Conservation (phyloP, 2,329 filamentous ascomycete species). For the Elsinoe fawcettii region DNA sequence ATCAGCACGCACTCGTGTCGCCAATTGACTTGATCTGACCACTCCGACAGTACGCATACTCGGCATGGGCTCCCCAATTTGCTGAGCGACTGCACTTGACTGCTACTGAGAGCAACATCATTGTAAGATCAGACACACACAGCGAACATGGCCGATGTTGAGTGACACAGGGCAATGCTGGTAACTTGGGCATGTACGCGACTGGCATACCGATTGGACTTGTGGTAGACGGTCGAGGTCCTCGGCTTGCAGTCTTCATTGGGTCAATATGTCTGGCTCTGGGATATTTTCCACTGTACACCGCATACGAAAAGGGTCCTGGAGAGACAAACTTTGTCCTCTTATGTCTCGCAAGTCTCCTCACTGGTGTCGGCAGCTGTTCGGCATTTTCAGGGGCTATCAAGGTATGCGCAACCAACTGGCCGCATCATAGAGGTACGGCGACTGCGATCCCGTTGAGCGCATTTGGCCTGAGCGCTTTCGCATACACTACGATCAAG, state of each 20-base stretch:
- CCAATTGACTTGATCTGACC: constrained; percentile 16
- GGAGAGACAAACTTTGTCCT: constrained; percentile 48
- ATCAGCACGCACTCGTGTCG: constrained; percentile 16
- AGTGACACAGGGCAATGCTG: constrained; percentile 49
- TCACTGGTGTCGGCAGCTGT: constrained; percentile 83
- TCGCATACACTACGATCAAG: constrained; percentile 84
- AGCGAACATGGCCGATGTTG: constrained; percentile 21
- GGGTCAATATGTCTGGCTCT: constrained; percentile 64
- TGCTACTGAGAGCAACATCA: constrained; percentile 86
- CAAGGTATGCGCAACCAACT: constrained; percentile 80
- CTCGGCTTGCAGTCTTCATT: constrained; percentile 66
- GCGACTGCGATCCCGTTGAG: constrained; percentile 90
- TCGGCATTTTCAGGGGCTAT: constrained; percentile 83
- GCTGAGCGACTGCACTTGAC: constrained; percentile 77
- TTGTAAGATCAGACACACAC: constrained; percentile 48
- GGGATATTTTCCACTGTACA: constrained; percentile 81
- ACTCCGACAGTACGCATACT: constrained; percentile 77
- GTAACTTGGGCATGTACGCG: constrained; percentile 90
- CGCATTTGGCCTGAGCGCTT: constrained; percentile 88
- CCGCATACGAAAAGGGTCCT: constrained; percentile 63
- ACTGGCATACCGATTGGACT: constrained; percentile 83
- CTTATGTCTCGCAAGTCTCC: constrained; percentile 75
- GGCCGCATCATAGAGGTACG: constrained; percentile 82
- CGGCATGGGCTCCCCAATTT: constrained; percentile 94
- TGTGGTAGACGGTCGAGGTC: constrained; percentile 74